Base-by-base conservation (phyloP, 495 filamentous ascomycete species). In the Xylaria bambusicola region DNA sequence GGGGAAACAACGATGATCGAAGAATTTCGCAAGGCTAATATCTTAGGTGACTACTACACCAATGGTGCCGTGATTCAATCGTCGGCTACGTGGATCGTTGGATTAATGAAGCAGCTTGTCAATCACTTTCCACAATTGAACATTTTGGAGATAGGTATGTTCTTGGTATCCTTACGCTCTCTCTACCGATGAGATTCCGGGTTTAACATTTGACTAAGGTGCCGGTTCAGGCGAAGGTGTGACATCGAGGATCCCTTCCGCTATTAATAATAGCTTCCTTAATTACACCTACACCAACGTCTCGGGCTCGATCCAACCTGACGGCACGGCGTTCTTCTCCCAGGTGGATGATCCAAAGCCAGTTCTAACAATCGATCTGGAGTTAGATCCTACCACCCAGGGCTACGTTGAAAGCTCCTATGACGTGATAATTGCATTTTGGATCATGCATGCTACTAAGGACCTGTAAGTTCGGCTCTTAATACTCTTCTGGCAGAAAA, bases 281-380 rank as follows among this genome's bases (percentile, higher is more conserved):
- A 72, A 68, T 2, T 82, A 80, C 54, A 78, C 76, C 17, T 82
- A 64, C 55, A 81, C 81, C 0, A 73, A 84, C 52, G 72, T 81
- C 8, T 80, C 75, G 1, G 31, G 70, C 3, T 74, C 65, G 0
- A 82, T 80, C 56, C 75, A 82, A 50, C 66, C 66, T 13, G 58
- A 64, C 6, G 80, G 77, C 0, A 52, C 68, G 18, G 66, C 76
- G 10, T 64, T 62, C 3, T 76, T 81, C 31, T 56, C 44, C 5
- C 24, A 56, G 6, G 56, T 64, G 15, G 53, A 51, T 0, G 67
- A 67, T 15, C 36, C 24, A 24, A 76, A 82, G 18, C 60, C 68
- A 0, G 80, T 66, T 41, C 29, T 47, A 3, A 59, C 52, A 0
- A 58, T 81, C 1, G 67, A 83, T 52, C 76, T 82, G 15, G 71